Base-by-base conservation (phyloP, 169 alveolate genomes). In the Plasmodium relictum region DNA sequence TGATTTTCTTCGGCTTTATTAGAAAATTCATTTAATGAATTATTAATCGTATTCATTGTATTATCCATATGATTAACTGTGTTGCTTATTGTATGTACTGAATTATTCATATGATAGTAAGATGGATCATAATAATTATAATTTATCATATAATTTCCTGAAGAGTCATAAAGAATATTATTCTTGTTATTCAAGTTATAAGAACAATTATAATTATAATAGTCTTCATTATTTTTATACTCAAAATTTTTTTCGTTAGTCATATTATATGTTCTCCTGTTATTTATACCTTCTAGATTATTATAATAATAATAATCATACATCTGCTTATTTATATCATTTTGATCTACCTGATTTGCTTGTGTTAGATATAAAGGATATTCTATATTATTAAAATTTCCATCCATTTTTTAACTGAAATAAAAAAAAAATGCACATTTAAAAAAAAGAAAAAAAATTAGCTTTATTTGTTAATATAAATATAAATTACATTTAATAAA, bases 251-350 rank as follows among this genome's bases (percentile, higher is more conserved):
- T 65, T 14, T 73, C 88, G 18, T 39, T 26, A 14, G 26, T 18
- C 26, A 73, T 73, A 59, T 31, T 59, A 73, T 73, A 73, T 9
- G n/a, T 72, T 45, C 31, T 58, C 45, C 56, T 58, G 22, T 73
- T 50, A 63, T 56, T 73, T 1, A 14, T 24, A 6, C 45, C 69
- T 16, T 59, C 59, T 16, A 61, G 73, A 37, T 73, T 73, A 73
- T 45, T 73, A 48, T 73, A 73, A 62, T 73, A 73, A 59, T 73
- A 73, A 45, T 73, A 73, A 63, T 73, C 72, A 41, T 73, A 73
- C 73, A 73, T 61, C 39, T 73, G 73, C 4, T 73, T 73, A 48
- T 54, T 54, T 37, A 73, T 18, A n/a, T 56, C 88, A 73, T 73
- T 73, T 58, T 73, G 88, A 45, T 73, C 61, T 45, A 44, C 20